Evolutionary conservation across 202 grass and related monocot genomes (phyloP), one percentile per base, ranked within the genome.

Genomic region (Setaria italica): DNA sequence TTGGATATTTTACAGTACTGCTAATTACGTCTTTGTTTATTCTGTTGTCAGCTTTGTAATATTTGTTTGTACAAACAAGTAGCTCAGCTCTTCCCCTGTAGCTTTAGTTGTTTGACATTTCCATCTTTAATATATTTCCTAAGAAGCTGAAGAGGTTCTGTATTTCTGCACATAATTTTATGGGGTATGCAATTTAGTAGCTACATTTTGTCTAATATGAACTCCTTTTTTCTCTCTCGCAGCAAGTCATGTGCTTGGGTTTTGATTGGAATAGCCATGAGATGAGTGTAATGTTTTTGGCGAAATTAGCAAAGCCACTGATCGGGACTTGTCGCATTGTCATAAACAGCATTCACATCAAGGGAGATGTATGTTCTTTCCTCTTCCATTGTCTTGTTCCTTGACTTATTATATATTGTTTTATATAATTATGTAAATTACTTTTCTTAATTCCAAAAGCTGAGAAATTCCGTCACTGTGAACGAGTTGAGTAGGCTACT

Each of bases 261-360:
- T 99, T 99, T 87, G 88, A 95, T 79, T 99, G 97, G 97, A 79
- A 91, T 87, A 92, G 88, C 76, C 90, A 96, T 19, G 97, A 96
- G 81, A 99, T 99, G 97, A 99, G 97, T 80, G 90, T 99, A 59
- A 90, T 97, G 93, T 92, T 99, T 67, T 82, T 89, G 81, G 93
- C 92, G 2, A 99, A 96, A 78, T 79, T 96, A 85, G 90, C 88
- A 30, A 99, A 92, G 49, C 93, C 97, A 63, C 80, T 99, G 21
- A 82, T 89, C 15, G 94, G 93, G 37, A 65, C 94, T 62, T 94
- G 90, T 37, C 97, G 97, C 49, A 90, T 99, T 85, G 82, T 96
- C 80, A 94, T 99, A 84, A 99, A 99, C 72, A 94, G 92, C 87
- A 90, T 94, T 74, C 92, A 96, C 63, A 94, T 99, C 82, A 96